A percentile compares a stretch with the other conserved stretches of the same genome.
Evolutionary conservation across 805 yeast genomes (phyloP).

Genomic region (Metschnikowia lunata): DNA sequence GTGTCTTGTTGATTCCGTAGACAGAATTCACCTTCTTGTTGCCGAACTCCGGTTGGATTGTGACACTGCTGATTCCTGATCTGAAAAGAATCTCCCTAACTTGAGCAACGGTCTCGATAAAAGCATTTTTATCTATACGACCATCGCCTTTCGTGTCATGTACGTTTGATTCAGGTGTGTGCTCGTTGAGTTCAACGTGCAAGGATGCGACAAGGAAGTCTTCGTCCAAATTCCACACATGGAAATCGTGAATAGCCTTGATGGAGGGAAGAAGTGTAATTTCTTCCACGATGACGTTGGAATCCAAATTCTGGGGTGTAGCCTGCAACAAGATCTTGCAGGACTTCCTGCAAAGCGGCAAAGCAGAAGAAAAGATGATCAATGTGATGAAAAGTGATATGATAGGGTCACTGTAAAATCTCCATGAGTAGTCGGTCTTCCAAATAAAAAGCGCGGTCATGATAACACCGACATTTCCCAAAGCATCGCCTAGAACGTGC

Average conservation of each 20-base stretch:
- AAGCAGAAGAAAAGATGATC: slow-evolving; percentile 85
- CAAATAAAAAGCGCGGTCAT: slow-evolving; percentile 85
- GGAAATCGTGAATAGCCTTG: slow-evolving; percentile 87
- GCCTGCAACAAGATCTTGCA: slow-evolving; percentile 89
- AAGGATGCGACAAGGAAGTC: slow-evolving; percentile 80
- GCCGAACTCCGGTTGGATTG: slow-evolving; percentile 91
- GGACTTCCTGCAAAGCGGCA: slow-evolving; percentile 83
- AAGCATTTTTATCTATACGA: slow-evolving; percentile 35
- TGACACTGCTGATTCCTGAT: slow-evolving; percentile 86
- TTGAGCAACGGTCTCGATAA: slow-evolving; percentile 63
- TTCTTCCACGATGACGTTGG: slow-evolving; percentile 67
- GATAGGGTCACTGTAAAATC: slow-evolving; percentile 77
- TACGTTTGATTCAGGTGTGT: slow-evolving; percentile 23
- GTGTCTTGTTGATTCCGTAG: slow-evolving; percentile 29
- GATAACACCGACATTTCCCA: slow-evolving; percentile 93
- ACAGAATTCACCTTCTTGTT: slow-evolving; percentile 13
- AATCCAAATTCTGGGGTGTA: slow-evolving; percentile 78
- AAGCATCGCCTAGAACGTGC: slow-evolving; percentile 94
- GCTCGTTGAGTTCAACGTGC: slow-evolving; percentile 63
- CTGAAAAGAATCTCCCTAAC: slow-evolving; percentile 77
- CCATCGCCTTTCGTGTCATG: slow-evolving; percentile 48
- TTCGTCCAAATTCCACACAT: slow-evolving; percentile 93
- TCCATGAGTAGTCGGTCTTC: slow-evolving; percentile 90
- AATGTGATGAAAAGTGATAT: slow-evolving; percentile 81
- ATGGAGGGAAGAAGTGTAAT: slow-evolving; percentile 69